These are phyloP conservation scores for Epicoccum sorghinum DNA, from an alignment of 2,329 filamentous ascomycete species.

Conservation along the genomic window DNA sequence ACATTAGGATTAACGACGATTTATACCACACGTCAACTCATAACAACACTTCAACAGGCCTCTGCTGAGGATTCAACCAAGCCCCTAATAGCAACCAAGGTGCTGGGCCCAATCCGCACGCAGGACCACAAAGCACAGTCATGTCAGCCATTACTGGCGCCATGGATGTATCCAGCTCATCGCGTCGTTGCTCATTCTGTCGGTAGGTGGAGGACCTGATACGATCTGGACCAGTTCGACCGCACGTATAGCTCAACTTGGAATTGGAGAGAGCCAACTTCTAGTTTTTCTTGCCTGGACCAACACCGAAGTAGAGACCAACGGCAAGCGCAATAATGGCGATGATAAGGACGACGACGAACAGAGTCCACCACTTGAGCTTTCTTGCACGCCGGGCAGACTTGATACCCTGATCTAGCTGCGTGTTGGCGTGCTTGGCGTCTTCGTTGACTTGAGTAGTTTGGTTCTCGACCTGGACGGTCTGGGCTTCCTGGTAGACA, in stretches of 20 bases:
- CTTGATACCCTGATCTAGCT: constrained; percentile 71
- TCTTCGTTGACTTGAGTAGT: constrained; percentile 70
- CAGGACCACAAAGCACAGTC: neutral
- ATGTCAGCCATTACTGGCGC: neutral
- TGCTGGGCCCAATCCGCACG: constrained; percentile 1
- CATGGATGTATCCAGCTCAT: neutral
- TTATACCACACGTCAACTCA: constrained; percentile 7
- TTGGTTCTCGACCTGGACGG: constrained; percentile 68
- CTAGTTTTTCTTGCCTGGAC: constrained; percentile 2
- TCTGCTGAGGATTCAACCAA: neutral
- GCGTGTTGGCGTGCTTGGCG: constrained; percentile 70
- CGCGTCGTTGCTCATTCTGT: neutral
- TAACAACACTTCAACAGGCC: constrained; percentile 1
- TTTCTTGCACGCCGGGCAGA: constrained; percentile 71
- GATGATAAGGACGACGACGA: constrained; percentile 59
- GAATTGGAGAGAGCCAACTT: neutral
- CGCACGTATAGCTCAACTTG: neutral
- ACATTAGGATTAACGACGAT: constrained; percentile 19
- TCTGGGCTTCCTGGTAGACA: constrained; percentile 71
- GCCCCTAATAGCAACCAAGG: constrained; percentile 1
- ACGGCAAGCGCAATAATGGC: constrained; percentile 57
- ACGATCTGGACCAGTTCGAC: neutral
- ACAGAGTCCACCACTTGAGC: constrained; percentile 82
- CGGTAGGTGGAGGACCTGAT: neutral
- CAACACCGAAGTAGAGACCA: constrained; percentile 56